Evolutionary conservation across 2,329 filamentous ascomycete genomes (phyloP).

Genomic region (Coniella vitis): DNA sequence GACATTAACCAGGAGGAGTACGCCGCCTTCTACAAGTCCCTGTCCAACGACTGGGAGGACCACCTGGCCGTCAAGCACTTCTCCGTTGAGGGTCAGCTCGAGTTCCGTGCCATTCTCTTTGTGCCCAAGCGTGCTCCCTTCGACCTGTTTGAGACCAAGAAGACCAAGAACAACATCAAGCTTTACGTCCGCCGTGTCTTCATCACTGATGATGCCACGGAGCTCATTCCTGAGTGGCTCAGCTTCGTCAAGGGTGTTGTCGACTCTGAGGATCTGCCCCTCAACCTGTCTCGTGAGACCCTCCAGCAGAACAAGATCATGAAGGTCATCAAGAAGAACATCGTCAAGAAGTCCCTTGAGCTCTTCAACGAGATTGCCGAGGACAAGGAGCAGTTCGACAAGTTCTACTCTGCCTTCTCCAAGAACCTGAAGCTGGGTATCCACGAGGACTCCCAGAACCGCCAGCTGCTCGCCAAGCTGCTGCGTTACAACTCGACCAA

Average conservation of each 20-base stretch:
- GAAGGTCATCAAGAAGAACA: constrained; percentile 99
- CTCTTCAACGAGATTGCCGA: constrained; percentile 98
- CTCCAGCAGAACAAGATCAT: constrained; percentile 99
- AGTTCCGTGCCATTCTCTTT: constrained; percentile 99
- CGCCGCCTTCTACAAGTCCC: constrained; percentile 98
- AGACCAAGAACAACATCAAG: constrained; percentile 99
- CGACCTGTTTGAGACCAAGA: constrained; percentile 99
- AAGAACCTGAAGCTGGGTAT: constrained; percentile 99
- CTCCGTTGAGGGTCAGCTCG: constrained; percentile 99
- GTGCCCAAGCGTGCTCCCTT: constrained; percentile 99
- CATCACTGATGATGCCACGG: constrained; percentile 99
- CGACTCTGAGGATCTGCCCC: constrained; percentile 97
- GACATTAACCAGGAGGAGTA: constrained; percentile 91
- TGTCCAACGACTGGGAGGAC: constrained; percentile 99
- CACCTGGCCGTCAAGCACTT: constrained; percentile 99
- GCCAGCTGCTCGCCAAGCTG: constrained; percentile 85
- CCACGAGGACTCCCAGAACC: constrained; percentile 99
- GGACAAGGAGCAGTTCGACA: constrained; percentile 99
- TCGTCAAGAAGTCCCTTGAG: constrained; percentile 99
- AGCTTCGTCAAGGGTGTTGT: constrained; percentile 99
- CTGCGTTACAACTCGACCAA: constrained; percentile 99
- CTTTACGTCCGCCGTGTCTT: constrained; percentile 99
- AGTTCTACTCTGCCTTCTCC: constrained; percentile 99
- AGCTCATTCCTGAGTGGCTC: constrained; percentile 98
- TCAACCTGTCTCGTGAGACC: constrained; percentile 99